Conservation (phyloP, 73 alveolate species). For the Paraurostyla sp. region DNA sequence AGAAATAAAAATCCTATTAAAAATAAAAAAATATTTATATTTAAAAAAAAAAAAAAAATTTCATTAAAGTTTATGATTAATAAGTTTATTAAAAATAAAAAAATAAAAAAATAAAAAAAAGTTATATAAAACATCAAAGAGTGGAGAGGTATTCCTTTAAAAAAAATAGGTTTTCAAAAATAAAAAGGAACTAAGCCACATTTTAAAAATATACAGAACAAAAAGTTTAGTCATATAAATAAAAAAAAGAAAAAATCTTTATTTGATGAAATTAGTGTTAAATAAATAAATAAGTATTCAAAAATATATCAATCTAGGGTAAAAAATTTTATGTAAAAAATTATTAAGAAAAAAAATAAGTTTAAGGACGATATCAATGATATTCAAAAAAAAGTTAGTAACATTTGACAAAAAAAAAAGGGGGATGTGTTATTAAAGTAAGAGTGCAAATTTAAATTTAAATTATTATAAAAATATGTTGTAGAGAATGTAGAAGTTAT, state of each 20-base stretch:
- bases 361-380: not conserved
- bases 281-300: not conserved
- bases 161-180: slow-evolving; percentile 35
- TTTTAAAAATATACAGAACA: not conserved
- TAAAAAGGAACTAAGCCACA: slow-evolving; percentile 16
- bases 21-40: not conserved
- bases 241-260: not conserved
- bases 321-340: not conserved
- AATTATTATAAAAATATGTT: not conserved
- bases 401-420: not conserved
- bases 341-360: not conserved
- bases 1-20: not conserved
- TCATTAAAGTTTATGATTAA: not conserved
- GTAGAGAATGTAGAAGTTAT: not conserved
- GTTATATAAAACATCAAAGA: not conserved
- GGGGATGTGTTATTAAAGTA: slow-evolving; percentile 18
- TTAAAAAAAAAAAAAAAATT: not conserved
- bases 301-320: not conserved
- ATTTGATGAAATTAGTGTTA: not conserved
- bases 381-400: not conserved
- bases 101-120: slow-evolving; percentile 12
- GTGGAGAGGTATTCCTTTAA: not conserved
- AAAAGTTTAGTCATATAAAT: not conserved
- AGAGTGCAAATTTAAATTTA: not conserved
- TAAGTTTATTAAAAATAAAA: not conserved